Percentiles rank a stretch among this genome's conserved stretches.
Conservation (phyloP, 2,329 filamentous ascomycete genomes). For the Ophiognomonia clavigignenti-juglandacearum region DNA sequence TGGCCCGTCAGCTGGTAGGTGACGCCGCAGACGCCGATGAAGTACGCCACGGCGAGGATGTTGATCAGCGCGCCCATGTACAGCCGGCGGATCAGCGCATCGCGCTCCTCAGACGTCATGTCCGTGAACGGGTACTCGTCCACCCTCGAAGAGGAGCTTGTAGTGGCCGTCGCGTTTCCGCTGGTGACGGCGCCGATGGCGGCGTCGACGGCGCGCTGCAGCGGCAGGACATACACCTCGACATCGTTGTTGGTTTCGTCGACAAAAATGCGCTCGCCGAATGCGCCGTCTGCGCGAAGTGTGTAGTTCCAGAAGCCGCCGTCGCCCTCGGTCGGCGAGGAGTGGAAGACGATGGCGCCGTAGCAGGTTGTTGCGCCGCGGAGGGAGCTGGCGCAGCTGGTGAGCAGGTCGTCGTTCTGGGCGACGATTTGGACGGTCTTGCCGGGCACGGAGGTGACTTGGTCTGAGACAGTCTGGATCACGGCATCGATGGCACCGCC, state of each 20-base stretch:
- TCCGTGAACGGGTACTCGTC: conserved; percentile 75
- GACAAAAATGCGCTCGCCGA: conserved; percentile 50
- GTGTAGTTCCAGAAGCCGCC: conserved; percentile 65
- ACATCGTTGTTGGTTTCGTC: conserved; percentile 54
- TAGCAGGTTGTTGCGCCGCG: conserved; percentile 67
- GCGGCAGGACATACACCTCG: conserved; percentile 61
- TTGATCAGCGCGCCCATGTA: conserved; percentile 73
- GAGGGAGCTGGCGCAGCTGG: conserved; percentile 53
- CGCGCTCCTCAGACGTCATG: conserved; percentile 61
- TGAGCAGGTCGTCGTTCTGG: conserved; percentile 13
- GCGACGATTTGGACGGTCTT: conserved; percentile 24
- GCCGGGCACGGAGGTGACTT: conserved; percentile 36
- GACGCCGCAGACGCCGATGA: conserved; percentile 74
- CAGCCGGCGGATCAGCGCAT: conserved; percentile 57
- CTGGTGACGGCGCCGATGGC: conserved; percentile 50
- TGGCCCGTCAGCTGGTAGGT: conserved; percentile 84
- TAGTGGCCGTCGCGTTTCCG: conserved; percentile 18
- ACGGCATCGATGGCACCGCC: conserved; percentile 69
- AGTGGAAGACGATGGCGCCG: conserved; percentile 66
- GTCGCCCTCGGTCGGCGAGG: conserved; percentile 58
- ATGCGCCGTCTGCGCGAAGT: conserved; percentile 56
- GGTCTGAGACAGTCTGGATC: conserved; percentile 57
- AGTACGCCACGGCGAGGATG: conserved; percentile 73
- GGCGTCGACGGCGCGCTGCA: conserved; percentile 64
- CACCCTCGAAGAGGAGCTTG: conserved; percentile 7